These are phyloP conservation scores for Incumbomyces delicatus DNA, from an alignment of 2,329 filamentous ascomycete genomes.

Conservation along the genomic window DNA sequence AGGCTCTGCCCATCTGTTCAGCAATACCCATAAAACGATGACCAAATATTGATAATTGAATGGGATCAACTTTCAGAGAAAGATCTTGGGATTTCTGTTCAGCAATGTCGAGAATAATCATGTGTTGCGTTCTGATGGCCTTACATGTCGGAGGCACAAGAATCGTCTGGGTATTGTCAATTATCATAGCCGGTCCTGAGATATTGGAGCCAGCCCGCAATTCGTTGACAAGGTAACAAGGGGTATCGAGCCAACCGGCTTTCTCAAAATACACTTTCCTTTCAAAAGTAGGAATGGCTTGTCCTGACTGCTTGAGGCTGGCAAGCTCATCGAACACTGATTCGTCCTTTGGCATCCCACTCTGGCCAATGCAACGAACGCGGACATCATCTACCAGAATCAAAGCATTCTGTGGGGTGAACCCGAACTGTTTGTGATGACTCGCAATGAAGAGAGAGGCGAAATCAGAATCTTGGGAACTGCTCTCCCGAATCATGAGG, in stretches of 20 bases:
- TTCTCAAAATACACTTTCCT: slow-evolving; percentile 28
- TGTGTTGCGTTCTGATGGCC: slow-evolving; percentile 29
- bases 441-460: slow-evolving; percentile 73
- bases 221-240: slow-evolving; percentile 28
- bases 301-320: too few species aligned
- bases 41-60: slow-evolving; percentile 68
- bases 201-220: slow-evolving; percentile 27
- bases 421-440: slow-evolving; percentile 86
- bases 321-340: too few species aligned
- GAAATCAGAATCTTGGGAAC: slow-evolving; percentile 57
- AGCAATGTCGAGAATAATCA: slow-evolving; percentile 44
- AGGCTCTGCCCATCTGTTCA: slow-evolving; percentile 69
- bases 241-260: slow-evolving; percentile 25
- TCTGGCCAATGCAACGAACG: slow-evolving; percentile 45
- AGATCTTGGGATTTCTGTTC: slow-evolving; percentile 45
- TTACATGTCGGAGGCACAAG: slow-evolving; percentile 30
- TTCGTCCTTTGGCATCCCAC: too few species aligned
- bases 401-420: slow-evolving; percentile 75
- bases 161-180: slow-evolving; percentile 38
- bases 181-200: slow-evolving; percentile 22
- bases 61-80: slow-evolving; percentile 50
- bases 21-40: slow-evolving; percentile 80
- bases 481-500: slow-evolving; percentile 39
- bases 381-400: slow-evolving; percentile 76
- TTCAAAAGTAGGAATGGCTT: too few species aligned